These are phyloP conservation scores for Notholithocarpus densiflorus DNA, from an alignment of 306 rosid genomes.

Conservation along the genomic window DNA sequence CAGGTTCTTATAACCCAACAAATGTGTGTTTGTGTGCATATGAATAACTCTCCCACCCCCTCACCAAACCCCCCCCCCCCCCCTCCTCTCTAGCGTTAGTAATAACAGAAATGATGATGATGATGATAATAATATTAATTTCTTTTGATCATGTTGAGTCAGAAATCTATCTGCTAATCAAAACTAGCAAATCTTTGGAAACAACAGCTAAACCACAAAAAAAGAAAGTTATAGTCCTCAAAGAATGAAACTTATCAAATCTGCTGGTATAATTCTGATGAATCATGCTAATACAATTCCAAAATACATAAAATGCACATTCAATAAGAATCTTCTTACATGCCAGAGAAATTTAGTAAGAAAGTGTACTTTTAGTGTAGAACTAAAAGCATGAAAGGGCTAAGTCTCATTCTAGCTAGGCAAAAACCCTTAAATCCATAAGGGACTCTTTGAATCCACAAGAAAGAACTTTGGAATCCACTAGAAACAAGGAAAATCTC, in stretches of 20 bases:
- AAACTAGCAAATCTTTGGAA: not conserved
- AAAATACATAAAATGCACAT: not conserved
- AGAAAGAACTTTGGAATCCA: too few species aligned
- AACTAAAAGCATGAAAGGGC: too few species aligned
- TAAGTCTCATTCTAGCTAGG: too few species aligned
- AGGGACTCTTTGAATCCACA: too few species aligned
- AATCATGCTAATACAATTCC: not conserved
- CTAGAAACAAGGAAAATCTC: too few species aligned
- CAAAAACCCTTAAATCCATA: too few species aligned
- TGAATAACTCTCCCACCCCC: not conserved
- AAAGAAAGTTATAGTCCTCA: not conserved
- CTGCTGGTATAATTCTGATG: not conserved
- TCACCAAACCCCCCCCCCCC: not conserved
- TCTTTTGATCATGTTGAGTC: not conserved
- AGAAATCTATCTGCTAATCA: not conserved
- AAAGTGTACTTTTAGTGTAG: not conserved
- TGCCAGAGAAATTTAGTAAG: not conserved
- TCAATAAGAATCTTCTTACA: not conserved
- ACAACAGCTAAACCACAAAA: not conserved
- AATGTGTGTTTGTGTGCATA: not conserved
- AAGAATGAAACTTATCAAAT: not conserved
- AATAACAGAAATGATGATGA: not conserved
- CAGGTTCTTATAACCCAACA: constrained; percentile 22
- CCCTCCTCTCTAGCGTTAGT: not conserved
- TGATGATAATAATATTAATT: not conserved